phyloP scores from a whole-genome alignment of 805 yeast species.

The Scheffersomyces coipomensis region DNA sequence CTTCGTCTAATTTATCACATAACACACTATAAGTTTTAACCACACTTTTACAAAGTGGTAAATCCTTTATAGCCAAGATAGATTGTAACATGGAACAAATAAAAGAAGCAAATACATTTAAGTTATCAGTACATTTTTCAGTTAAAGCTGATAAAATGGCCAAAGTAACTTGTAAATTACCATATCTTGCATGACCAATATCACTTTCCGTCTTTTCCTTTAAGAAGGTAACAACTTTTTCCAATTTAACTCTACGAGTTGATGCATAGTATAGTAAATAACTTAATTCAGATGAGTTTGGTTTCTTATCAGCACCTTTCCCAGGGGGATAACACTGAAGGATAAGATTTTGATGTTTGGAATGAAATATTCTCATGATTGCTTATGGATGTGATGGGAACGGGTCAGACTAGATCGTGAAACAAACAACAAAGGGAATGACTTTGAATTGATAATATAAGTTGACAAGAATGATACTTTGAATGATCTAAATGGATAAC shows the following conservation, averaged over 20 bases:
- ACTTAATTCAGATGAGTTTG: conserved; percentile 88
- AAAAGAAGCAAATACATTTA: conserved; percentile 76
- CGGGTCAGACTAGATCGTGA: not conserved
- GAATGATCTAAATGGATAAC: too few species aligned
- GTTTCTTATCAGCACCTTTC: conserved; percentile 78
- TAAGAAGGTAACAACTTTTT: conserved; percentile 76
- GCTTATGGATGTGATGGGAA: not conserved
- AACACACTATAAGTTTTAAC: conserved; percentile 45
- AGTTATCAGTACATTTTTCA: conserved; percentile 74
- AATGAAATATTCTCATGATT: conserved; percentile 45
- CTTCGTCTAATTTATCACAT: conserved; percentile 54
- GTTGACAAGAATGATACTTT: too few species aligned
- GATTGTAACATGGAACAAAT: conserved; percentile 58
- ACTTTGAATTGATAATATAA: too few species aligned
- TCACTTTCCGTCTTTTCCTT: conserved; percentile 62
- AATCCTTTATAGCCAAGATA: conserved; percentile 57
- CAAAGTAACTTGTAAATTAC: conserved; percentile 81
- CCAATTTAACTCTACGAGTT: conserved; percentile 82
- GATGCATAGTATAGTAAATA: conserved; percentile 87
- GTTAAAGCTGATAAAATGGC: conserved; percentile 69
- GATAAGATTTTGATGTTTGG: conserved; percentile 88
- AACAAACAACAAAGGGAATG: too few species aligned
- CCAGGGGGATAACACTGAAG: conserved; percentile 94
- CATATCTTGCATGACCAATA: conserved; percentile 59
- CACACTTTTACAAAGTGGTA: conserved; percentile 55